These are phyloP conservation scores for Fusarium multiceps DNA, from an alignment of 2,329 filamentous ascomycete genomes.

Conservation along the genomic window DNA sequence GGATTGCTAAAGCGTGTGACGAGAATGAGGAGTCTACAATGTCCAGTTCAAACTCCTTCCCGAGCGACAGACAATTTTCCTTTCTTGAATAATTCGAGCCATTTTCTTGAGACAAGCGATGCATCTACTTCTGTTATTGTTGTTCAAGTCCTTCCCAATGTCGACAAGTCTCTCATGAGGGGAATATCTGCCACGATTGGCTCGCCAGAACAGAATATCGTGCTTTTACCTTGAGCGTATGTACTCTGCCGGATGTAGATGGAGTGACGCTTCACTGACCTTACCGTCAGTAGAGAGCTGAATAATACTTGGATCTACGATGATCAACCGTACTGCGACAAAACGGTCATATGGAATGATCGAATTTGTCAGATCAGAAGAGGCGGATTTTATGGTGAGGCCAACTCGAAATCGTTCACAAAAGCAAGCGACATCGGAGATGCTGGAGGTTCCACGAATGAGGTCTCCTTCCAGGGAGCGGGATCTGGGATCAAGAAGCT, in stretches of 20 bases:
- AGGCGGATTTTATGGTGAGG: slow-evolving; percentile 36
- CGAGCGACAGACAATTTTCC: neutral
- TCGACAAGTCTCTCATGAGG: slow-evolving; percentile 45
- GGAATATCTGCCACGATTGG: slow-evolving; percentile 45
- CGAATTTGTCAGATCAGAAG: slow-evolving; percentile 46
- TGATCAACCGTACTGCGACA: slow-evolving; percentile 45
- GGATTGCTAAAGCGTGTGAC: neutral
- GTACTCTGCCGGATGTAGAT: slow-evolving; percentile 1
- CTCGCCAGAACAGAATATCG: slow-evolving; percentile 43
- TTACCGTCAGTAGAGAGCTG: slow-evolving; percentile 41
- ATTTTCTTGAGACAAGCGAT: neutral
- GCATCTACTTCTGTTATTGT: neutral
- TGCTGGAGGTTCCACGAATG: slow-evolving; percentile 30
- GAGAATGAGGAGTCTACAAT: neutral
- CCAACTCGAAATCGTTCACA: slow-evolving; percentile 19
- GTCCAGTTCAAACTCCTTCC: neutral
- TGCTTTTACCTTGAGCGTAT: slow-evolving; percentile 48
- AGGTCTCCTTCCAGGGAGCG: slow-evolving; percentile 30
- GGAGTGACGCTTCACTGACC: neutral
- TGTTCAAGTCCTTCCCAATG: slow-evolving; percentile 37
- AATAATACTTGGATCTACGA: slow-evolving; percentile 52
- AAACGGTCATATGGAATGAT: slow-evolving; percentile 47
- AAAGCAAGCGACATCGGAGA: slow-evolving; percentile 27
- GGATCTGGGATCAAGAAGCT: slow-evolving; percentile 43
- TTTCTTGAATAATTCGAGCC: too few relatives aligned